phyloP scores from a whole-genome alignment of 208 protist genomes.

The Acanthamoeba lenticulata region DNA sequence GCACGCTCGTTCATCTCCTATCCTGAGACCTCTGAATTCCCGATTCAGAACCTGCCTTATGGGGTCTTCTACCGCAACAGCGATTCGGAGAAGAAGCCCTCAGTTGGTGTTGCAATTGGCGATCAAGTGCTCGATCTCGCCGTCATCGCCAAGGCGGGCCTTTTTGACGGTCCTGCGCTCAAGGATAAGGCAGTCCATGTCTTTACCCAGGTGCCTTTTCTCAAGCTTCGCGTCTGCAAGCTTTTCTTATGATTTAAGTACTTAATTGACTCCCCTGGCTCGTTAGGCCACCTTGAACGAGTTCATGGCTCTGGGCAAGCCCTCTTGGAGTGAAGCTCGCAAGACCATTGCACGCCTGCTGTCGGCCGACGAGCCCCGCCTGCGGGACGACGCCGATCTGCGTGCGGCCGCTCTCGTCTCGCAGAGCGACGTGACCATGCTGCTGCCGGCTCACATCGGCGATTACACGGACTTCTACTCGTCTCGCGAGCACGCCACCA shows the following conservation, averaged over 20 bases:
- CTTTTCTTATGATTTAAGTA: not conserved
- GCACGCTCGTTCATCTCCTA: slow-evolving; percentile 83
- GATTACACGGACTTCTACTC: slow-evolving; percentile 96
- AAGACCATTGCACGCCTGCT: slow-evolving; percentile 81
- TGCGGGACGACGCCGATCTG: slow-evolving; percentile 82
- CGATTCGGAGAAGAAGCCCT: not conserved
- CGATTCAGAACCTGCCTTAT: slow-evolving; percentile 92
- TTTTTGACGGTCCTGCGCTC: slow-evolving; percentile 79
- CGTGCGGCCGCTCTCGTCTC: slow-evolving; percentile 71
- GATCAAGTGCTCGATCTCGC: slow-evolving; percentile 88
- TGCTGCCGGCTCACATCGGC: slow-evolving; percentile 89
- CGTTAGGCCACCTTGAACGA: slow-evolving; percentile 85
- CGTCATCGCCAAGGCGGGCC: slow-evolving; percentile 73
- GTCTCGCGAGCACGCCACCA: slow-evolving; percentile 91
- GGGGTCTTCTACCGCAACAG: slow-evolving; percentile 85
- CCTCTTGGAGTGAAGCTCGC: slow-evolving; percentile 82
- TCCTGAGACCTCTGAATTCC: slow-evolving; percentile 85
- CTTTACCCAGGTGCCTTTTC: not conserved
- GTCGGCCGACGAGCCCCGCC: slow-evolving; percentile 64
- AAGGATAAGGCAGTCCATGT: slow-evolving; percentile 69
- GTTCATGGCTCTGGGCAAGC: slow-evolving; percentile 87
- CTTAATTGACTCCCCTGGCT: not conserved
- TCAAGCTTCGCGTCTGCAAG: no score
- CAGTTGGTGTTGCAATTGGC: slow-evolving; percentile 89
- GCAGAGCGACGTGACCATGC: slow-evolving; percentile 83